Evolutionary conservation across 2,329 filamentous ascomycete species (phyloP), one percentile per base, ranked within the genome.

Genomic region (Aschersonia sp.): DNA sequence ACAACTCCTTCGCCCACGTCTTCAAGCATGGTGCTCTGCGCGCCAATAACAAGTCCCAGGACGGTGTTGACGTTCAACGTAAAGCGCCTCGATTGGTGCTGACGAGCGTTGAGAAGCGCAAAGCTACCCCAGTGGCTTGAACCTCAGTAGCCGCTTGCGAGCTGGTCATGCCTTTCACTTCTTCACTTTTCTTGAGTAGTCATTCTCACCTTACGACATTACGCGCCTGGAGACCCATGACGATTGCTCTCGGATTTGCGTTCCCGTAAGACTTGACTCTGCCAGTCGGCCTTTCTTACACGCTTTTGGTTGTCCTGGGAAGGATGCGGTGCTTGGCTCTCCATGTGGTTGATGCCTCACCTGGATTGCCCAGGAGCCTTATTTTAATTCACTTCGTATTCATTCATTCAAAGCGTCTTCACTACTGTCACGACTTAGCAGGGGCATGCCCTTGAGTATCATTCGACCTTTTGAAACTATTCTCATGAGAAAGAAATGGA

Each of bases 91-190:
- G 88, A 73, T 79, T 95, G 60, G 84, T 95, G 55, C 76, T 95
- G 55, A 89, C 85, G 55, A 89, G 82, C 63, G 84, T 81, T 52
- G 88, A 94, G 72, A 95, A 94, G 78, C 84, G 88, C 65, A 94
- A 87, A 74, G 52, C 59, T 10, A 52, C 56, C 32, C 54, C 57
- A 9, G 47, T 51, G 43, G 56, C 53, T 50, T 41, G 40, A n/a
- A 6, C 14, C 9, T 41, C 10, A 50, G 40, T 39, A 22, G 22
- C 22, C 22, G 22, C 22, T 22, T 22, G 22, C 22, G 22, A 22
- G 22, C 22, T 22, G 22, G 22, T 22, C 22, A 22, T 22, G 22
- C 48, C 49, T 49, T 48, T 51, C 49, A 52, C 52, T 22, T 22
- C 57, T 62, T 53, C 57, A 7, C n/a, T 43, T 48, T 58, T 41